Conservation (phyloP, 1,284 basidiomycete species). For the Macrocystidia cucumis region DNA sequence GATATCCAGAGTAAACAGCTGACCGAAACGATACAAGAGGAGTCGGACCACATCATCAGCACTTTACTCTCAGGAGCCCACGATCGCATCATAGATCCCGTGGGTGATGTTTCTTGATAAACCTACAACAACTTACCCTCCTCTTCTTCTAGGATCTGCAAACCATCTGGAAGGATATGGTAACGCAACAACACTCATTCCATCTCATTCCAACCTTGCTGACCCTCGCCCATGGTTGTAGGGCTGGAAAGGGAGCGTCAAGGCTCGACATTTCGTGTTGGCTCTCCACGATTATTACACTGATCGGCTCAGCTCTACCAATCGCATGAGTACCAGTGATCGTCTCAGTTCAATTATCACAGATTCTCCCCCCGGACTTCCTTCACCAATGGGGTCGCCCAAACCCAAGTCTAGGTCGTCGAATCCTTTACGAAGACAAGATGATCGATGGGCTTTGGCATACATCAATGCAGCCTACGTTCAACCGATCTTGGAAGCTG, state of each 20-base stretch:
- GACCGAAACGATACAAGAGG: slow-evolving; percentile 19
- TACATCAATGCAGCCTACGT: slow-evolving; percentile 34
- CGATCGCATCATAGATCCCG: slow-evolving; percentile 25
- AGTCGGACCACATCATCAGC: slow-evolving; percentile 25
- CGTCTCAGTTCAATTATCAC: too few species aligned
- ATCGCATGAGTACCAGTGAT: too few species aligned
- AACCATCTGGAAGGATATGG: slow-evolving; percentile 26
- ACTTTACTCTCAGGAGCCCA: slow-evolving; percentile 25
- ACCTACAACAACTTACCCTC: not conserved
- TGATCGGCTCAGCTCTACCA: slow-evolving; percentile 18
- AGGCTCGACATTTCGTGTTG: slow-evolving; percentile 31
- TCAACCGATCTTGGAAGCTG: slow-evolving; percentile 36
- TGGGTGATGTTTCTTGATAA: slow-evolving; percentile 13
- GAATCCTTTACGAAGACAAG: too few species aligned
- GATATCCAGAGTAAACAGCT: slow-evolving; percentile 29
- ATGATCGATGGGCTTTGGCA: slow-evolving; percentile 33
- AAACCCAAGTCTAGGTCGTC: too few species aligned
- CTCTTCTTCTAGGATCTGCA: slow-evolving; percentile 15
- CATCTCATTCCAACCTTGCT: not conserved
- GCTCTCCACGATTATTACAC: slow-evolving; percentile 30
- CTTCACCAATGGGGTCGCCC: too few species aligned
- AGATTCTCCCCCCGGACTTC: too few species aligned
- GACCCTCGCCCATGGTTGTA: slow-evolving; percentile 8
- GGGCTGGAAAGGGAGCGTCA: slow-evolving; percentile 35
- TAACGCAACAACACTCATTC: slow-evolving; percentile 5